phyloP scores from a whole-genome alignment of 1,284 basidiomycete genomes.

The Entoloma clypeatum region DNA sequence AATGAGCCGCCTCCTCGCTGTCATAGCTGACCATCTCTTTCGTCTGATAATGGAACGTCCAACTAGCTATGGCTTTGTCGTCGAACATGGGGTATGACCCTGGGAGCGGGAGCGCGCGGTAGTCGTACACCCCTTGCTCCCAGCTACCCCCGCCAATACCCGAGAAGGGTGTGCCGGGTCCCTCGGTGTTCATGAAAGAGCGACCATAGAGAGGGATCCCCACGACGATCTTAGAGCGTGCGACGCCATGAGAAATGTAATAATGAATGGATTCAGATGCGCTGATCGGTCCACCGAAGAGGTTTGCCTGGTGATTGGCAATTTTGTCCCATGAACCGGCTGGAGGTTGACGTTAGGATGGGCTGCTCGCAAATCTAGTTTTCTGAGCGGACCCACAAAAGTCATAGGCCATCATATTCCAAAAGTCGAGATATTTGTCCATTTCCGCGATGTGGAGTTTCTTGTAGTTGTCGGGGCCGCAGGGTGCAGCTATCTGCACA shows the following conservation, averaged over 20 bases:
- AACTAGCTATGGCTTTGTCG: conserved; percentile 59
- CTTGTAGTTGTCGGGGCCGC: conserved; percentile 84
- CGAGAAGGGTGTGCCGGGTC: conserved; percentile 75
- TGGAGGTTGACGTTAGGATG: too few species aligned
- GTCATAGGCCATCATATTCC: conserved; percentile 96
- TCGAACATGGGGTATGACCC: conserved; percentile 60
- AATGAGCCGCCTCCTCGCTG: conserved; percentile 58
- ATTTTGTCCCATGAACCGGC: conserved; percentile 81
- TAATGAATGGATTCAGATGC: conserved; percentile 68
- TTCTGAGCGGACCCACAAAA: conserved; percentile 53
- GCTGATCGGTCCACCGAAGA: conserved; percentile 67
- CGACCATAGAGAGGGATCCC: conserved; percentile 92
- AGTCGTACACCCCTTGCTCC: conserved; percentile 82
- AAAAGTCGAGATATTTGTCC: conserved; percentile 87
- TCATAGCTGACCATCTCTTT: conserved; percentile 82
- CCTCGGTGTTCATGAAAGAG: conserved; percentile 83
- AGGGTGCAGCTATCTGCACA: conserved; percentile 82
- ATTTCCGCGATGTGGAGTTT: conserved; percentile 79
- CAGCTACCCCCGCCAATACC: conserved; percentile 74
- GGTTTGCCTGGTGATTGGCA: conserved; percentile 86
- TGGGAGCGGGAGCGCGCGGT: conserved; percentile 72
- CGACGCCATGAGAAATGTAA: conserved; percentile 73
- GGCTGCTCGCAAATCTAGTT: too few species aligned
- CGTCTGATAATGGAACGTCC: conserved; percentile 66
- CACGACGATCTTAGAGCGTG: conserved; percentile 78